phyloP scores from a whole-genome alignment of 331 rosid species.

The Quercus lobata region DNA sequence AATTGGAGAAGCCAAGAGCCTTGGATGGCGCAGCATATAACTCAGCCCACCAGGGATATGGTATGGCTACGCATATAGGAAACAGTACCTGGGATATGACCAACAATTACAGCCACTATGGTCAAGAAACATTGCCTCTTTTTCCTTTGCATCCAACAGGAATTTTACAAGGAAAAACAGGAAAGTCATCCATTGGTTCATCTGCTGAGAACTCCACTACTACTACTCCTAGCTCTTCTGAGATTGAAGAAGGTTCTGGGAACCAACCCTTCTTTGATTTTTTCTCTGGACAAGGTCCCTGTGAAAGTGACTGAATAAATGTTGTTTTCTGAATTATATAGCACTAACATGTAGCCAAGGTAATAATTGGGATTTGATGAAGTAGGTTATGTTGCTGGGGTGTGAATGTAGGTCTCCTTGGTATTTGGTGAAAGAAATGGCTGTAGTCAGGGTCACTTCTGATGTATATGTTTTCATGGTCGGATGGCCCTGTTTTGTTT shows the following conservation, averaged over 20 bases:
- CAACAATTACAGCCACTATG: not conserved
- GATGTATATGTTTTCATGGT: not conserved
- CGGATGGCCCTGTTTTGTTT: not conserved
- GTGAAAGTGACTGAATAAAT: not conserved
- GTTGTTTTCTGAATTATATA: not conserved
- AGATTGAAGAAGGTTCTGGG: conserved; percentile 6
- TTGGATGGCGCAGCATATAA: conserved; percentile 1
- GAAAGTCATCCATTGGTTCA: conserved; percentile 16
- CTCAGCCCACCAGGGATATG: not conserved
- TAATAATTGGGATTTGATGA: not conserved
- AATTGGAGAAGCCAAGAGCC: conserved; percentile 23
- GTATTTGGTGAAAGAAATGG: not conserved
- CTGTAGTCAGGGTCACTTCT: not conserved
- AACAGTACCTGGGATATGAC: not conserved
- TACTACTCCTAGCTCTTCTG: conserved; percentile 23
- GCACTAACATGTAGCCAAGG: not conserved
- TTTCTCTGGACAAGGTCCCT: conserved; percentile 29
- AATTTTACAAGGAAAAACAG: conserved; percentile 33
- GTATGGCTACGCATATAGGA: conserved; percentile 10
- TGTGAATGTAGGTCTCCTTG: not conserved
- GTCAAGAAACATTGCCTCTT: conserved; percentile 58
- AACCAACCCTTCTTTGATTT: conserved; percentile 49
- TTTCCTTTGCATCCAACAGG: conserved; percentile 81
- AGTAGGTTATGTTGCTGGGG: not conserved
- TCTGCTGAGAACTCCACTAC: conserved; percentile 18